Base-by-base conservation (phyloP, 2,329 filamentous ascomycete genomes). In the Ascochyta clinopodiicola region DNA sequence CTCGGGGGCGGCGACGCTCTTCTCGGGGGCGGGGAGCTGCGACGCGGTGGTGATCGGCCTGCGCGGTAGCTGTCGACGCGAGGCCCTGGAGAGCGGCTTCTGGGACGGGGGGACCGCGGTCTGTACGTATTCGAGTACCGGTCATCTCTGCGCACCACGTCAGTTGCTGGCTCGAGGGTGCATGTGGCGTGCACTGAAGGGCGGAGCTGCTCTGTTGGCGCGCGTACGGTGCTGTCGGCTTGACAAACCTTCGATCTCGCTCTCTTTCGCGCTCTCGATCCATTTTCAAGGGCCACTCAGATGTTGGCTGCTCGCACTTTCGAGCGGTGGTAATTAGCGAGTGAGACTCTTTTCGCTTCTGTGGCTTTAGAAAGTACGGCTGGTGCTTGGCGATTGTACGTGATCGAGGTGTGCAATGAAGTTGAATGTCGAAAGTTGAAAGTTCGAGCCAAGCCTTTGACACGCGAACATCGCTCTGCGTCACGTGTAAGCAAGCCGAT, bases 171-270 rank as follows among this genome's bases (percentile, higher is more conserved):
- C 27, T 29, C 21, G 6, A 2, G 3, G 35, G 49, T 47, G 38
- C 48, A 45, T 38, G 34, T 50, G 52, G 48, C 44, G 38, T 52
- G 47, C 53, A 52, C 44, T 31, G 44, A 36, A 47, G 25, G 45
- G 46, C 31, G 39, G 25, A 13, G 7, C 7, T 45, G 52, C 52
- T 46, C 15, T 25, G 42, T 50, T 50, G 52, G 46, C 52, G 40
- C 52, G 52, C 39, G 58, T 55, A 60, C 56, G 53, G 42, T 60
- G 52, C 34, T 47, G 22, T 56, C 51, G 61, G 62, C 60, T 60
- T 50, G 56, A 76, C 76, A 69, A 70, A 79, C 78, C 78, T 79
- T 68, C 77, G 72, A 56, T 79, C 76, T 53, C 75, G 66, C 53
- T 77, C 76, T 62, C 76, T 66, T 56, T 77, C 76, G 60, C 75